Percentiles rank a stretch among this genome's conserved stretches.
These are phyloP conservation scores for Westerdykella ornata DNA, from an alignment of 2,329 filamentous ascomycete species.

Conservation along the genomic window DNA sequence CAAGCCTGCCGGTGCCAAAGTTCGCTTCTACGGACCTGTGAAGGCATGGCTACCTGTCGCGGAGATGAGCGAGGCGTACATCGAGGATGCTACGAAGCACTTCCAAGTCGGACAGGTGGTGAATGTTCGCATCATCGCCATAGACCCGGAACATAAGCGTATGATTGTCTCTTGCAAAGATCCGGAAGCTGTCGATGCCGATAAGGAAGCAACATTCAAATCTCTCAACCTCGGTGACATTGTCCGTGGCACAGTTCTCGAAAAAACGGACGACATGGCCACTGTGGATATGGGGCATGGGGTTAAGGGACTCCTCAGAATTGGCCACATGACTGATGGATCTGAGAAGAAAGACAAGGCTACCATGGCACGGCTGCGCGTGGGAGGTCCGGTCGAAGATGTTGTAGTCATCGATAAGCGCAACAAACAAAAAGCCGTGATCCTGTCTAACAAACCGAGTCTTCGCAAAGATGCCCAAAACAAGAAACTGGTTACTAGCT, in stretches of 20 bases:
- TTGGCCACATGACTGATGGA: constrained; percentile 79
- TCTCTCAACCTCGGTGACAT: constrained; percentile 65
- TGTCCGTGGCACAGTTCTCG: constrained; percentile 62
- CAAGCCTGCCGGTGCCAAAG: constrained; percentile 68
- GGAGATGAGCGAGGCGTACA: constrained; percentile 97
- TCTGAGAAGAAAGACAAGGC: constrained; percentile 70
- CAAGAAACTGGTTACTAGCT: constrained; percentile 61
- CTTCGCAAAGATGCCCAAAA: constrained; percentile 69
- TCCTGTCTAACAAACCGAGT: constrained; percentile 75
- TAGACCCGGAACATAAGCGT: constrained; percentile 63
- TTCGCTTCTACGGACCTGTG: constrained; percentile 84
- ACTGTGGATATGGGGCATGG: constrained; percentile 69
- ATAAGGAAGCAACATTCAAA: constrained; percentile 66
- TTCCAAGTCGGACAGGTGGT: constrained; percentile 89
- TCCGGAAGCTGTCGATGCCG: constrained; percentile 68
- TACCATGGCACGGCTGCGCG: constrained; percentile 70
- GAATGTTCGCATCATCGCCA: constrained; percentile 76
- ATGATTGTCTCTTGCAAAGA: constrained; percentile 93
- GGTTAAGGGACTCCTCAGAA: constrained; percentile 69
- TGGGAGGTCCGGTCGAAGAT: constrained; percentile 75
- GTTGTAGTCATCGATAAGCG: constrained; percentile 85
- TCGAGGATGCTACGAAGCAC: constrained; percentile 80
- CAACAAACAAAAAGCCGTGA: constrained; percentile 65
- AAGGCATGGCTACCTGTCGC: constrained; percentile 84
- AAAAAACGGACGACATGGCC: constrained; percentile 40